Conservation (phyloP, 2,329 filamentous ascomycete species). For the Fusarium robinianum region DNA sequence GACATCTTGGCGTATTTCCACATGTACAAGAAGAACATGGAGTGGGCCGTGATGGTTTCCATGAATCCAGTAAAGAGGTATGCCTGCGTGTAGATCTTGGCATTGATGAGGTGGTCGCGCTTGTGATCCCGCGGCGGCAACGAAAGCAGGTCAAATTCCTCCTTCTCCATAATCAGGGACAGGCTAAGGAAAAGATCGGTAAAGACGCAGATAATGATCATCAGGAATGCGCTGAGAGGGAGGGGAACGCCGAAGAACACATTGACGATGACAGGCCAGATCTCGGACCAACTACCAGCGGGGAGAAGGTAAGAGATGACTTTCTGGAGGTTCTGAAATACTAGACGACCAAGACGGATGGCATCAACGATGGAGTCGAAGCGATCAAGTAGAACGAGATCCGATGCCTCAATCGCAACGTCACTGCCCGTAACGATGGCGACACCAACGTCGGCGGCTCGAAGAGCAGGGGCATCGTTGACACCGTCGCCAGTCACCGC, state of each 20-base stretch:
- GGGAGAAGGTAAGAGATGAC: conserved; percentile 53
- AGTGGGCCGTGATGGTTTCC: conserved; percentile 54
- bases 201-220: conserved; percentile 63
- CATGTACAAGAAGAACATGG: conserved; percentile 61
- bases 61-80: conserved; percentile 58
- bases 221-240: conserved; percentile 56
- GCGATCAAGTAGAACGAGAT: conserved; percentile 71
- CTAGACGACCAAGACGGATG: conserved; percentile 52
- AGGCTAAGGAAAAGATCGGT: conserved; percentile 58
- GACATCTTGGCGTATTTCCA: conserved; percentile 54
- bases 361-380: conserved; percentile 73
- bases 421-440: conserved; percentile 67
- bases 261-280: conserved; percentile 61
- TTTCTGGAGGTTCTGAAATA: conserved; percentile 49
- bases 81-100: conserved; percentile 55
- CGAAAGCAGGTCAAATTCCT: conserved; percentile 57
- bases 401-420: conserved; percentile 66
- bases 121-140: conserved; percentile 56
- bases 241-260: conserved; percentile 60
- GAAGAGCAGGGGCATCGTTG: conserved; percentile 68
- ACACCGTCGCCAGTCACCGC: conserved; percentile 77
- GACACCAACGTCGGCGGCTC: conserved; percentile 71
- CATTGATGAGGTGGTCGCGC: conserved; percentile 56
- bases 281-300: conserved; percentile 59
- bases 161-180: conserved; percentile 59